Percentiles rank a stretch among this genome's conserved stretches.
phyloP scores from a whole-genome alignment of 495 filamentous ascomycete genomes.

The Xylaria palmicola region DNA sequence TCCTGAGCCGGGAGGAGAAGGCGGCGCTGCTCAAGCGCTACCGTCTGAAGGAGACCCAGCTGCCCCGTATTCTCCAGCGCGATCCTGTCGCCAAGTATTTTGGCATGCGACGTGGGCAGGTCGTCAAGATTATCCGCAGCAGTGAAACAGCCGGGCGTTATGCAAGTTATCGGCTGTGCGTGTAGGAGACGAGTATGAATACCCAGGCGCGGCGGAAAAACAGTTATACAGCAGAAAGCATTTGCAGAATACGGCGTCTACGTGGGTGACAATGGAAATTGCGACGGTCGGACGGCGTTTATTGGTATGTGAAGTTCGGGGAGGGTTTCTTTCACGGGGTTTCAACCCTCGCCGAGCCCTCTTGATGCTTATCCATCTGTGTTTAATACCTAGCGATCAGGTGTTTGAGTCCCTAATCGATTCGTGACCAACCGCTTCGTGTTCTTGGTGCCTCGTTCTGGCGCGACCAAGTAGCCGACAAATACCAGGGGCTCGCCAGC shows the following conservation, averaged over 20 bases:
- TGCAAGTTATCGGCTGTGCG: constrained; percentile 65
- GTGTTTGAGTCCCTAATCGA: neutral
- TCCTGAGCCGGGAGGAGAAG: constrained; percentile 91
- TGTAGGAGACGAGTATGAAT: constrained; percentile 36
- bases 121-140: constrained; percentile 95
- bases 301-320: constrained; percentile 1
- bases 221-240: neutral
- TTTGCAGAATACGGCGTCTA: constrained; percentile 18
- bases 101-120: constrained; percentile 87
- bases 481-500: neutral
- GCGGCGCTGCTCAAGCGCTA: constrained; percentile 77
- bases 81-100: constrained; percentile 93
- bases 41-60: constrained; percentile 92
- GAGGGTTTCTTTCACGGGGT: neutral
- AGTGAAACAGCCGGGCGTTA: constrained; percentile 77
- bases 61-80: constrained; percentile 84
- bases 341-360: neutral
- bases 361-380: neutral
- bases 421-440: neutral
- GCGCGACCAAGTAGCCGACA: neutral
- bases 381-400: neutral
- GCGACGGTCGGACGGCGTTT: constrained; percentile 17
- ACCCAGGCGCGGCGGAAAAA: constrained; percentile 3
- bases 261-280: constrained; percentile 12
- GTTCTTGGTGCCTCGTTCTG: neutral